Evolutionary conservation across 148 eudicot genomes (phyloP), one percentile per base, ranked within the genome.

Genomic region (Amaranthus hypochondriacus): DNA sequence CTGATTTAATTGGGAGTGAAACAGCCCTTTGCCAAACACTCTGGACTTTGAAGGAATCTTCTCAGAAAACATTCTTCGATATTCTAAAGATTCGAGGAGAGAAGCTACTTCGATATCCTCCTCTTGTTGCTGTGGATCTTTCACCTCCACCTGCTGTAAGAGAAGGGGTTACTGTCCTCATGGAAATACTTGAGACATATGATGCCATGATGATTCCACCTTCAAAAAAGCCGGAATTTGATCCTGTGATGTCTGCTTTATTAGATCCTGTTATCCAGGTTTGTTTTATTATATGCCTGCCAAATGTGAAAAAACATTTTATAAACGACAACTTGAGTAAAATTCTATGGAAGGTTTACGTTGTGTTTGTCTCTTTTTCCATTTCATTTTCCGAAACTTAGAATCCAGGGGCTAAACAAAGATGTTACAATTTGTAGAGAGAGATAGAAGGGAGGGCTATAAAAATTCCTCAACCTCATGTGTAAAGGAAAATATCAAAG

Each of bases 251-350:
- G 77, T 89, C 97, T 75, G 98, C 98, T 82, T 80, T 94, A 46
- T 84, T 94, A 56, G 97, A 91, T 84, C 98, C 98, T 77, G 91
- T 94, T 72, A 89, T 94, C 59, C 93, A 91, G 98, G 98, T 94
- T 48, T 9, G 78, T 21, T 60, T 73, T 71, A 7, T 28, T 64
- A 46, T 64, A 64, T 13, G 11, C 2, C 50, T 46, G 68, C 9
- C 44, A 2, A 9, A 64, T 28, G 39, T 28, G 39, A 28, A 28
- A 28, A 28, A 28, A 28, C 39, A 28, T 28, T 28, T 28, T 28
- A 28, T 28, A 28, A 28, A 28, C 39, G 39, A 28, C 39, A 28
- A 28, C 39, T 28, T 28, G 39, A 28, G 39, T 28, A 28, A 28
- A 28, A 28, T 28, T 28, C 39, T 28, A 28, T 28, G 39, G 39